phyloP scores from a whole-genome alignment of 1,139 yeast species.

The Taphrina wiesneri region DNA sequence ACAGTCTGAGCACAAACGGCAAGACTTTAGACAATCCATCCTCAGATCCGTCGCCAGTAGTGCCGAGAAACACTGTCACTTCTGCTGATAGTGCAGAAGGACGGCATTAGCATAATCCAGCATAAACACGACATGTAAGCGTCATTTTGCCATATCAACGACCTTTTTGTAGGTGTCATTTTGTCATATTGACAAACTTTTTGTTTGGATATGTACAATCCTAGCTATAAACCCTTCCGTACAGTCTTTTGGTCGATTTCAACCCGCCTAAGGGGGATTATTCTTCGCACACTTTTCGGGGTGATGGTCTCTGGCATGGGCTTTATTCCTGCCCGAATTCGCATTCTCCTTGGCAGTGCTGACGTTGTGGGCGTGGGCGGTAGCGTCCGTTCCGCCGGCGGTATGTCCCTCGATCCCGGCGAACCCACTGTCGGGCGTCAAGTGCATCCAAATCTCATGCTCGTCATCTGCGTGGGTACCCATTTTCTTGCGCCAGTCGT shows the following conservation, averaged over 20 bases:
- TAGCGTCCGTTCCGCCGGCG: slow-evolving; percentile 21
- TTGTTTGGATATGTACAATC: too few species aligned
- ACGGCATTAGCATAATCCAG: too few species aligned
- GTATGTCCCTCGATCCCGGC: slow-evolving; percentile 29
- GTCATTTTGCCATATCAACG: too few species aligned
- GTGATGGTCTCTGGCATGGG: neutral
- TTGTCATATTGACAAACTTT: too few species aligned
- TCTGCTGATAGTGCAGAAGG: too few species aligned
- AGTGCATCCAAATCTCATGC: slow-evolving; percentile 30
- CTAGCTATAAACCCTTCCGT: too few species aligned
- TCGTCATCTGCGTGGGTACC: slow-evolving; percentile 4
- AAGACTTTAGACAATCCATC: too few species aligned
- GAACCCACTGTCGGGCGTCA: slow-evolving; percentile 25
- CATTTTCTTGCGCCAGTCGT: slow-evolving; percentile 29
- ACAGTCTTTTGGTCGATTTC: neutral
- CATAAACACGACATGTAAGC: too few species aligned
- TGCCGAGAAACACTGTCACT: too few species aligned
- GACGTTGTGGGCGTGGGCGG: slow-evolving; percentile 23
- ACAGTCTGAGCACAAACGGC: too few species aligned
- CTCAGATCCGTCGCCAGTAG: too few species aligned
- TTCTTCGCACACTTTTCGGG: neutral
- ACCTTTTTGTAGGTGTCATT: too few species aligned
- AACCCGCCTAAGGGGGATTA: neutral
- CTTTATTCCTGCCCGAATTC: slow-evolving; percentile 9
- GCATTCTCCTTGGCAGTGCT: neutral